A percentile compares a stretch with the other conserved stretches of the same genome.
Conservation (phyloP, 208 protist species). For the Spongospora subterranea region DNA sequence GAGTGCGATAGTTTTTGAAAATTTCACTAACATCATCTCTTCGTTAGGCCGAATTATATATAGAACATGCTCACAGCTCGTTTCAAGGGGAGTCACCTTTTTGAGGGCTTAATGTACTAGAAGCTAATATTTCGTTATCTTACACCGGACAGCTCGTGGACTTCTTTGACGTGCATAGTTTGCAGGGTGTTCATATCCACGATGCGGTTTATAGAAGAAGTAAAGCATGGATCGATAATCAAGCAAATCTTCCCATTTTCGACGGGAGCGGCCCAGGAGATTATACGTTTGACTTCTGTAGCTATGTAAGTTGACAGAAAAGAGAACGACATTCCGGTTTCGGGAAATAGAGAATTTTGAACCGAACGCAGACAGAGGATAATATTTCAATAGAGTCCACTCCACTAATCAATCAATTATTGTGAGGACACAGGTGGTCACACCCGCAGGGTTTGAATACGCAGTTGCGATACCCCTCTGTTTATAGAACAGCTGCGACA, state of each 20-base stretch:
- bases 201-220: neutral
- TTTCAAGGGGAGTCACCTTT: neutral
- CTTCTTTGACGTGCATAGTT: neutral
- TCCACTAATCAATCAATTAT: neutral
- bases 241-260: neutral
- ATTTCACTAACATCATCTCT: conserved; percentile 44
- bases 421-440: neutral
- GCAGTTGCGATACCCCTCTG: neutral
- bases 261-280: neutral
- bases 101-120: neutral
- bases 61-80: conserved; percentile 33
- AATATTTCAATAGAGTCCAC: neutral
- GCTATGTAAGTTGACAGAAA: neutral
- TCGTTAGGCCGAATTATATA: neutral
- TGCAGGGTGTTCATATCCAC: conserved; percentile 11
- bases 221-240: neutral
- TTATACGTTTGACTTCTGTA: neutral
- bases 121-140: neutral
- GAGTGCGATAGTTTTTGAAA: neutral
- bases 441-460: neutral
- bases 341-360: neutral
- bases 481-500: neutral
- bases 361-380: neutral
- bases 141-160: neutral
- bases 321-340: neutral